These are phyloP conservation scores for Tetrapisispora phaffii DNA, from an alignment of 805 yeast species.

Conservation along the genomic window DNA sequence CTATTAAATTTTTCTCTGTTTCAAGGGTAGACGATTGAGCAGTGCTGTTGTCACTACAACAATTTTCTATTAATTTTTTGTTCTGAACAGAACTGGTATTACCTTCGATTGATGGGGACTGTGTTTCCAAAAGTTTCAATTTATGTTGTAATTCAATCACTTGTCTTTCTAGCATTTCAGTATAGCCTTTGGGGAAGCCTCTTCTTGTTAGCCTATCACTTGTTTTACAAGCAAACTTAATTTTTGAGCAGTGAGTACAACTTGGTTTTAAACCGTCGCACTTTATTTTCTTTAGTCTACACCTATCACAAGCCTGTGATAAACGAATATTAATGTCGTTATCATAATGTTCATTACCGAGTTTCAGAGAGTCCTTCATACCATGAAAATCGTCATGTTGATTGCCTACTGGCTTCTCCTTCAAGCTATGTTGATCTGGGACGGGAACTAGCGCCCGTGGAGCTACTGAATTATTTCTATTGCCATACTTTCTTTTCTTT, in stretches of 20 bases:
- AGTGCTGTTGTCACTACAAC: background rate
- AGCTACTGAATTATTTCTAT: background rate
- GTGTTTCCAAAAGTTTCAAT: slow-evolving; percentile 14
- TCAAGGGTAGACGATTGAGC: background rate
- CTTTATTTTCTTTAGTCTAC: slow-evolving; percentile 39
- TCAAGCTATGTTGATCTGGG: too few relatives aligned
- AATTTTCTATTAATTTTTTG: background rate
- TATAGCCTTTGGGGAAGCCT: slow-evolving; percentile 74
- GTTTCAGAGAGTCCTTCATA: background rate
- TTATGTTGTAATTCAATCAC: slow-evolving; percentile 43
- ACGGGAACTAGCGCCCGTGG: background rate
- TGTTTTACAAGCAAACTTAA: slow-evolving; percentile 59
- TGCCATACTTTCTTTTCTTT: slow-evolving; percentile 2
- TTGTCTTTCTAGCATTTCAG: slow-evolving; percentile 60
- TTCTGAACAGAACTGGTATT: too few relatives aligned
- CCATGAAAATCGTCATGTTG: background rate
- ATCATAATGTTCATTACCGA: slow-evolving; percentile 28
- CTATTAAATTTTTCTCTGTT: background rate
- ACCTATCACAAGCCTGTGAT: slow-evolving; percentile 77
- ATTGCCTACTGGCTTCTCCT: too few relatives aligned
- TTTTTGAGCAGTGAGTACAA: slow-evolving; percentile 56
- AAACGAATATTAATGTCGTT: slow-evolving; percentile 13
- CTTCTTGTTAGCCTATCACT: slow-evolving; percentile 66
- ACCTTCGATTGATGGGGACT: too few relatives aligned
- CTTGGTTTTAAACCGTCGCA: slow-evolving; percentile 47